Evolutionary conservation across 2,329 filamentous ascomycete species (phyloP), one percentile per base, ranked within the genome.

Genomic region (Paecilomyces dactylethromorphus): DNA sequence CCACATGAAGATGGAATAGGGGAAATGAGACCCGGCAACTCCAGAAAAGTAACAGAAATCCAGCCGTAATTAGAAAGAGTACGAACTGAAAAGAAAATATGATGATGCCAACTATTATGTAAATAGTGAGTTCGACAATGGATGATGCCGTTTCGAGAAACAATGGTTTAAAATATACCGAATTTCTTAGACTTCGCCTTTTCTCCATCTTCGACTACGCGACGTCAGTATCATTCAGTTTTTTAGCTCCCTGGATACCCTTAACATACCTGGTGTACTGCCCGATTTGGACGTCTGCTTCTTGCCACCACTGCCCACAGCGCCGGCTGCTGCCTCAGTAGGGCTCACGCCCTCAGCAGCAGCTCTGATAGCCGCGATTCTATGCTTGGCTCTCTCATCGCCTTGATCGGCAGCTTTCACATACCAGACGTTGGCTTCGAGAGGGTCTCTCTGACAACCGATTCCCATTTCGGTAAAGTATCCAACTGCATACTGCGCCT

Each of bases 391-490:
- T 59, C 92, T 86, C 67, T 94, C 90, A 68, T 97, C 92, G 53
- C 93, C 94, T 55, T 91, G 85, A 65, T 96, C 93, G 15, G 94
- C 93, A 4, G 94, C 94, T 74, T 90, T 91, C 65, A 99, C 93
- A 72, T 99, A 99, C 93, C 92, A 97, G 32, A 96, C 90, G 69
- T 99, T 99, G 65, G 94, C 93, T 74, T 97, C 92, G 51, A 99
- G 83, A n/a, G 93, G 87, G 72, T 99, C 94, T 54, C 91, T 87
- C 39, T 92, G 89, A 73, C 92, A 97, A 55, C 94, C 94, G 66
- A 99, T 97, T 62, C 94, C 94, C 90, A 95, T 96, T 74, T 99
- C 94, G 4, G 92, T 97, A 73, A 99, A 99, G 76, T 97, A 97
- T 52, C 92, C 94, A 22, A 96, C 86, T 0, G 94, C 91, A 68